Evolutionary conservation across 306 rosid genomes (phyloP), one percentile per base, ranked within the genome.

Genomic region (Hippophae tibetana): DNA sequence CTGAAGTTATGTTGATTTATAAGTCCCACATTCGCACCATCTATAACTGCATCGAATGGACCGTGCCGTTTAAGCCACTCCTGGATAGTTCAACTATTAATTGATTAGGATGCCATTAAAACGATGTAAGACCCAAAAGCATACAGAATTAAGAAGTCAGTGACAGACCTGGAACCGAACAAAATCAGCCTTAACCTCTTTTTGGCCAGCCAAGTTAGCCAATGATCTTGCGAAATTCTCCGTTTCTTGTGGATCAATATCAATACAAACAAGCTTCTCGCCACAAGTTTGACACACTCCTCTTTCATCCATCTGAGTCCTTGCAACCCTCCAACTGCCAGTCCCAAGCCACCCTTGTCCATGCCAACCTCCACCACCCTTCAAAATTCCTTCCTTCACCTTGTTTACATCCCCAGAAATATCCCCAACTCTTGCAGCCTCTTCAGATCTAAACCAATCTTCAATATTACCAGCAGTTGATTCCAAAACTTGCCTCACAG

Each of bases 341-440:
- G 77, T 80, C 59, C 99, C 95, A 47, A 92, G 82, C 96, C 99
- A 92, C 57, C 99, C 96, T 23, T 83, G 82, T 56, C 99, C 95
- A 74, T 88, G 99, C 97, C 99, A 93, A 55, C 99, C 99, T 60
- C 97, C 99, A 69, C 97, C 99, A 57, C 90, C 89, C 53, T 44
- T 70, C 54, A 13, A 65, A 61, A 81, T 49, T 62, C 87, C 94
- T 66, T 86, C 75, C 64, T 48, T 77, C 63, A 88, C 76, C 58
- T 70, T 74, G 7, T 54, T 56, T 63, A 44, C 78, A 74, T 88
- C 87, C 99, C 95, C 82, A 13, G n/a, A 26, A 68, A 76, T 72
- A 66, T 47, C 58, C 72, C 97, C 94, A 48, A 72, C 63, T 63
- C 53, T 70, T 0, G 52, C 57, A 0, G 90, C 99, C 72, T 57